Base-by-base conservation (phyloP, 1,139 yeast genomes). In the Geotrichum phurueaensis region DNA sequence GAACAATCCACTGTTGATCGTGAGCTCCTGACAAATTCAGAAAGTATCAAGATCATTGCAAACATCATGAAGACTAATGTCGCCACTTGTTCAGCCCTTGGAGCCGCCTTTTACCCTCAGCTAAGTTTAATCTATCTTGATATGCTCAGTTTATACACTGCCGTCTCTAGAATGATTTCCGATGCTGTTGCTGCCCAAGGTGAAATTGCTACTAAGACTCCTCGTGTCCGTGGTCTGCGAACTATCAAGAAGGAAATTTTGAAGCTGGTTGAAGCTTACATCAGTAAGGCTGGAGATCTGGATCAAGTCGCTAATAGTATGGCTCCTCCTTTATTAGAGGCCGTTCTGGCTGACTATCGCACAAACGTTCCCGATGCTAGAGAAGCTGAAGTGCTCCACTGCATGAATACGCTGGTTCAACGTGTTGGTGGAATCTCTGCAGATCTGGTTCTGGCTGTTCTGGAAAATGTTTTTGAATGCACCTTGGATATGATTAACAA, bases 341-440 rank as follows among this genome's bases (percentile, higher is more conserved):
- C 97, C 0, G 95, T 91, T 20, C 81, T 95, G 66, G 95, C 89
- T 65, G 99, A 95, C 75, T 95, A 95, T 76, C 84, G 84, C 70
- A 79, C 84, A 22, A 89, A 89, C 70, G 96, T 91, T 47, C 96
- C 99, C 3, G 96, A 90, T 76, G 97, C 98, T 7, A 86, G 99
- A 71, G 99, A 95, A 76, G 96, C 97, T 5, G 99, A 95, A 77
- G 99, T 94, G 3, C 81, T 94, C 72, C 89, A 89, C 75, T 91
- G 98, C 81, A 87, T 94, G 84, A 85, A 96, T 20, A 91, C 97
- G 1, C 83, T 95, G 65, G 95, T 94, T 25, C 79, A 84, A 45
- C 86, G 91, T 72, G 95, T 91, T 60, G 98, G 98, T 13, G 87
- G 82, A 66, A 78, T 87, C 80, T 90, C 92, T 62, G 95, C 97